These are phyloP conservation scores for Dimocarpus longan DNA, from an alignment of 345 rosid species.

Conservation along the genomic window DNA sequence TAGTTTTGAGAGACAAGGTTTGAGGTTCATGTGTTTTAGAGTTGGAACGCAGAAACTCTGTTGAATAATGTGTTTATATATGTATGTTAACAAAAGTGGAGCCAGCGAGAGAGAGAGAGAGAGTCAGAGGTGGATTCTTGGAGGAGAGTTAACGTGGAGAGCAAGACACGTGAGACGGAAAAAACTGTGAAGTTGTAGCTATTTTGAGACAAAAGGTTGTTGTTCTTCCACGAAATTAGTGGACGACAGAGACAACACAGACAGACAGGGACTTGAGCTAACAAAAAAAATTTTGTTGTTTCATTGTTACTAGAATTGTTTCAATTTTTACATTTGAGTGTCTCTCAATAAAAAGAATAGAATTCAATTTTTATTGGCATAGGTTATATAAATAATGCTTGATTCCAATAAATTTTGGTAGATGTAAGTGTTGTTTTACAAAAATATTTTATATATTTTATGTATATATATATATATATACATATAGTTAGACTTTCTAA, in stretches of 20 bases:
- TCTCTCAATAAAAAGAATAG: background rate
- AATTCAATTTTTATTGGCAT: too few species aligned
- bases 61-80: background rate
- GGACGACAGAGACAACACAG: background rate
- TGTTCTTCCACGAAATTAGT: background rate
- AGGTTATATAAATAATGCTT: too few species aligned
- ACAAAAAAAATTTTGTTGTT: too few species aligned
- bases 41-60: too few species aligned
- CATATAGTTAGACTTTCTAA: too few species aligned
- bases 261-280: background rate
- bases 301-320: too few species aligned
- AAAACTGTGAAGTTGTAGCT: background rate
- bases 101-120: background rate
- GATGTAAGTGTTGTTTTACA: too few species aligned
- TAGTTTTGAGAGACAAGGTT: background rate
- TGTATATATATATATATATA: too few species aligned
- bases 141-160: slow-evolving; percentile 25
- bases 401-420: too few species aligned
- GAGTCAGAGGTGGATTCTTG: slow-evolving; percentile 21
- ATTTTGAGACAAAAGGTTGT: background rate
- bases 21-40: background rate
- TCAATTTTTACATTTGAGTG: too few species aligned
- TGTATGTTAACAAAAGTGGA: background rate
- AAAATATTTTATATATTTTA: background rate
- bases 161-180: slow-evolving; percentile 24